These are phyloP conservation scores for Myxozyma kluyveri DNA, from an alignment of 805 yeast genomes.

Conservation along the genomic window DNA sequence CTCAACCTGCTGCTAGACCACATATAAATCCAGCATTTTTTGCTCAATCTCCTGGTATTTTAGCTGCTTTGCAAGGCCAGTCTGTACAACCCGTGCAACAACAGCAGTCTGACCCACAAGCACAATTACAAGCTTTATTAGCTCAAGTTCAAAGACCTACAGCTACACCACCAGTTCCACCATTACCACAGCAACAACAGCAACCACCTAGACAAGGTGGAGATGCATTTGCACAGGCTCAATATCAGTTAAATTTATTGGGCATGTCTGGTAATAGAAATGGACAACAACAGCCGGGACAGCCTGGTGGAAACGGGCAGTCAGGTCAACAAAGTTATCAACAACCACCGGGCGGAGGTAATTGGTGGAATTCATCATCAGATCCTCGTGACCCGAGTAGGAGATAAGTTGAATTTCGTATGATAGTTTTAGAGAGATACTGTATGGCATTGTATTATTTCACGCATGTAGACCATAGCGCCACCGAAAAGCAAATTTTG, in stretches of 20 bases:
- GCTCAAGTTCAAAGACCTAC: slow-evolving; percentile 8
- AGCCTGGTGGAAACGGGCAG: slow-evolving; percentile 3
- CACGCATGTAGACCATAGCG: no score
- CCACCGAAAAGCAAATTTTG: no score
- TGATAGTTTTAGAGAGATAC: no score
- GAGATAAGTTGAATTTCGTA: not conserved
- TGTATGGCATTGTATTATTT: no score
- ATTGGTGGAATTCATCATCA: not conserved
- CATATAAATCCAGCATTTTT: slow-evolving; percentile 29
- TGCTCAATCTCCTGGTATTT: slow-evolving; percentile 8
- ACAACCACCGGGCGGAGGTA: not conserved
- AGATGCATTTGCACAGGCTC: slow-evolving; percentile 23
- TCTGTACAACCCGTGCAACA: slow-evolving; percentile 2
- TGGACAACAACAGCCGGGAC: slow-evolving; percentile 9
- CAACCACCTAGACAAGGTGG: slow-evolving; percentile 22
- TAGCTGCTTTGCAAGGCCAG: slow-evolving; percentile 3
- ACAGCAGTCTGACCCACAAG: slow-evolving; percentile 6
- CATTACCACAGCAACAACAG: slow-evolving; percentile 12
- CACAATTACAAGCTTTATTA: slow-evolving; percentile 3
- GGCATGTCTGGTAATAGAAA: slow-evolving; percentile 11
- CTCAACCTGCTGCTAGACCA: slow-evolving; percentile 24
- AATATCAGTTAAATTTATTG: slow-evolving; percentile 21
- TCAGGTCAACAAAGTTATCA: not conserved
- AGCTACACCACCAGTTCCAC: not conserved
- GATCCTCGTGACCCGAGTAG: not conserved